A percentile compares a stretch with the other conserved stretches of the same genome.
Evolutionary conservation across 768 basidiomycete genomes (phyloP).

Genomic region (Boletus bicolor): DNA sequence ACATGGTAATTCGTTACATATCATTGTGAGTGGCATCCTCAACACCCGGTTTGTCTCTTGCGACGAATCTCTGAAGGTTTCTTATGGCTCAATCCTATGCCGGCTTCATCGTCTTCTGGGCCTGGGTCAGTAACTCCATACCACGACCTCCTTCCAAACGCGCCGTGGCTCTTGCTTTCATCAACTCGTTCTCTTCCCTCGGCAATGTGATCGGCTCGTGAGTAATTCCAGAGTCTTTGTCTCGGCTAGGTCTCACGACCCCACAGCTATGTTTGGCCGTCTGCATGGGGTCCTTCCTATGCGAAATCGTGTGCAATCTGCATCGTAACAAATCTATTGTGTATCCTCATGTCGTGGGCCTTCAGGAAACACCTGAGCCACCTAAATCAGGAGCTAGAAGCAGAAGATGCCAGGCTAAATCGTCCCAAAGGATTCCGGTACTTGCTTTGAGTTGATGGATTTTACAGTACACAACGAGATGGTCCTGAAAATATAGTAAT

Average conservation of each 20-base stretch:
- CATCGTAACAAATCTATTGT: slow-evolving; percentile 51
- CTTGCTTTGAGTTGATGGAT: slow-evolving; percentile 34
- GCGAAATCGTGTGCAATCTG: slow-evolving; percentile 69
- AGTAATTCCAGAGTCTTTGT: slow-evolving; percentile 26
- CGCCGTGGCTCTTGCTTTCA: slow-evolving; percentile 79
- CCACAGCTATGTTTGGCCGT: slow-evolving; percentile 63
- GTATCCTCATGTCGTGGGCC: slow-evolving; percentile 48
- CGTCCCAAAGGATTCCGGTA: slow-evolving; percentile 43
- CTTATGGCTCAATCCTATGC: slow-evolving; percentile 74
- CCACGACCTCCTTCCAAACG: slow-evolving; percentile 84
- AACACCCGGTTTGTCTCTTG: neutral
- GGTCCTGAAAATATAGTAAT: neutral
- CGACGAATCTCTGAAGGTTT: slow-evolving; percentile 45
- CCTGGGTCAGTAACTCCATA: slow-evolving; percentile 56
- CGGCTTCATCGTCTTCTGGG: slow-evolving; percentile 62
- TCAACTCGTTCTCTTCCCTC: slow-evolving; percentile 78
- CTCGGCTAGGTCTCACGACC: slow-evolving; percentile 4
- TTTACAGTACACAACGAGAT: neutral
- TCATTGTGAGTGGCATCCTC: slow-evolving; percentile 45
- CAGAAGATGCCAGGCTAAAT: slow-evolving; percentile 35
- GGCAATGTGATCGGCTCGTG: slow-evolving; percentile 85
- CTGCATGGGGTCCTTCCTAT: slow-evolving; percentile 69
- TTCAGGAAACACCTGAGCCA: slow-evolving; percentile 45
- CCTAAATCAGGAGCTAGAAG: slow-evolving; percentile 41
- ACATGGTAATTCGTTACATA: slow-evolving; percentile 58